Base-by-base conservation (phyloP, 169 alveolate species). In the Prorocentrum cordatum region DNA sequence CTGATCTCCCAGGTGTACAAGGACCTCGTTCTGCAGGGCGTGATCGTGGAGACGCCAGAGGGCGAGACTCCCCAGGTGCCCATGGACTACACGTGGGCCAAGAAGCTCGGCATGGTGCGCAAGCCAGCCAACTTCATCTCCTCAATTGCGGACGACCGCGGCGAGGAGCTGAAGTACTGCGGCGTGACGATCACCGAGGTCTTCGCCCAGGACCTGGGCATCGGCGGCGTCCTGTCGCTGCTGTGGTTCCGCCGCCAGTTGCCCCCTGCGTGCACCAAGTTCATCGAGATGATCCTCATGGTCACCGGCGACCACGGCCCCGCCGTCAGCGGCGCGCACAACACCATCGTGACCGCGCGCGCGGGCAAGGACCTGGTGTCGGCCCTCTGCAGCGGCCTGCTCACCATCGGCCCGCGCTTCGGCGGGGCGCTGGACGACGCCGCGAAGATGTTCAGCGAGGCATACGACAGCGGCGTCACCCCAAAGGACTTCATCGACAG, bases 351-450 rank as follows among this genome's bases (percentile, higher is more conserved):
- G 71, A 71, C 92, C 0, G 92, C 94, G 24, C 80, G 92, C 14
- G 92, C 93, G 20, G 93, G 94, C 31, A 92, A 92, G 54, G 94
- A 92, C 35, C 71, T 92, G 31, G 92, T 92, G 42, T 70, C 87
- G 50, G 62, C 92, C 35, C 75, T 92, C 50, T 80, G 92, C 59
- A 58, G 92, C n/a, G 94, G 94, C 24, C 71, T 92, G 68, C 90
- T 91, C 86, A 92, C 94, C 29, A 92, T 92, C 22, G 94, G 94
- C 5, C 92, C 92, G 54, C 77, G 94, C 59, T 92, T 92, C 27
- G 94, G 94, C 24, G 94, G 94, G 12, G 94, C 94, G 20, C 71
- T 91, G 83, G 94, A 92, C 67, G 91, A 79, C 68, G 94, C 94
- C 10, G 94, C 94, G 16, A 84, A 62, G 31, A 47, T 38, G 89